phyloP scores from a whole-genome alignment of 495 filamentous ascomycete genomes.

The Penicillium macrosclerotiorum region DNA sequence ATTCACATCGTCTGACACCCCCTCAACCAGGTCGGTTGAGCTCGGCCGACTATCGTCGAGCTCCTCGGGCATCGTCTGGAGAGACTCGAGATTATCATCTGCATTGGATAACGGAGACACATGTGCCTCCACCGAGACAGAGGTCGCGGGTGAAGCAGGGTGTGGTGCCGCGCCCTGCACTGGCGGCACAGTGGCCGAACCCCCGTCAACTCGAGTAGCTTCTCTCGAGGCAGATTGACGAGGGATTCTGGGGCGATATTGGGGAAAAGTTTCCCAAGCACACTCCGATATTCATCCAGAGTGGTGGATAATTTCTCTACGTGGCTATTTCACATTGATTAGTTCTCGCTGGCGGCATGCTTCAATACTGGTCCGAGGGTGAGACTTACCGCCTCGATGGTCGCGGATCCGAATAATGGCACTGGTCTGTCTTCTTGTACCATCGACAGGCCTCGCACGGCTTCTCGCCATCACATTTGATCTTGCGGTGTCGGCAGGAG shows the following conservation, averaged over 20 bases:
- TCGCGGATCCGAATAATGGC: slow-evolving; percentile 43
- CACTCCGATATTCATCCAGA: slow-evolving; percentile 36
- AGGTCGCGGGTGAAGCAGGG: slow-evolving; percentile 39
- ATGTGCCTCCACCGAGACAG: slow-evolving; percentile 39
- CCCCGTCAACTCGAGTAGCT: slow-evolving; percentile 44
- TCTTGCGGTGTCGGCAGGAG: slow-evolving; percentile 48
- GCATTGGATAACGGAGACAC: slow-evolving; percentile 38
- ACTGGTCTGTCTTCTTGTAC: slow-evolving; percentile 46
- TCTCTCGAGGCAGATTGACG: slow-evolving; percentile 45
- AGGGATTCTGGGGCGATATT: slow-evolving; percentile 37
- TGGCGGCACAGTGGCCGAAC: slow-evolving; percentile 9
- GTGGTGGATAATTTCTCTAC: slow-evolving; percentile 44
- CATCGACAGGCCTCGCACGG: slow-evolving; percentile 48
- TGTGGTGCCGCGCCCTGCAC: slow-evolving; percentile 19
- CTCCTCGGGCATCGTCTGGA: slow-evolving; percentile 44
- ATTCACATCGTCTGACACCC: slow-evolving; percentile 79
- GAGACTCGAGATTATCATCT: slow-evolving; percentile 40
- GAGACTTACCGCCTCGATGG: slow-evolving; percentile 38
- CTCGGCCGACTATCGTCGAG: slow-evolving; percentile 22
- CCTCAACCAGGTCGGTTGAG: slow-evolving; percentile 54
- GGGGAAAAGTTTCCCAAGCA: slow-evolving; percentile 41
- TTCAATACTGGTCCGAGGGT: neutral
- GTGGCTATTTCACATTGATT: slow-evolving; percentile 25
- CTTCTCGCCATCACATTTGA: slow-evolving; percentile 48
- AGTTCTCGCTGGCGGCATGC: neutral